A percentile compares a stretch with the other conserved stretches of the same genome.
Conservation (phyloP, 164 flowering plant genomes). For the Vitis riparia region DNA sequence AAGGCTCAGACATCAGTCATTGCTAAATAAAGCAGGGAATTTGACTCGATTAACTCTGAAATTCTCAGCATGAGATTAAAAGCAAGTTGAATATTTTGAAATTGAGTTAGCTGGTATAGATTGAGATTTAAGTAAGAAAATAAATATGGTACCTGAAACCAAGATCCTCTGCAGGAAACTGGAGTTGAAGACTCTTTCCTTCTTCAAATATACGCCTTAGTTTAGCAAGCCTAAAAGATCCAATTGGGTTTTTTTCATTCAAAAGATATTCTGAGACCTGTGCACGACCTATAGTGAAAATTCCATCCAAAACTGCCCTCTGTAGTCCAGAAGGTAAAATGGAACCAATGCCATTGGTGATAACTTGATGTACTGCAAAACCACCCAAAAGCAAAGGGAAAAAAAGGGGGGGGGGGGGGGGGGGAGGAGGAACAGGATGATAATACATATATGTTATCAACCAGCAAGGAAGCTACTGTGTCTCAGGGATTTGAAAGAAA, state of each 20-base stretch:
- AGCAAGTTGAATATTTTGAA: not conserved
- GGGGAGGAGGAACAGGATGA: no score
- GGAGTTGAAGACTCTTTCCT: conserved; percentile 98
- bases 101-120: not conserved
- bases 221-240: conserved; percentile 77
- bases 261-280: conserved; percentile 74
- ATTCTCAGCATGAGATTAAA: no score
- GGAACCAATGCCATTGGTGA: conserved; percentile 63
- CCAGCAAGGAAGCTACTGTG: not conserved
- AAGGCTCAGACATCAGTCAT: no score
- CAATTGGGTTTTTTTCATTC: conserved; percentile 77
- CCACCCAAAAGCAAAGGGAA: not conserved
- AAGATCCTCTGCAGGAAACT: conserved; percentile 98
- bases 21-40: no score
- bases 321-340: conserved; percentile 74
- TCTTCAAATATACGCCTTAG: conserved; percentile 74
- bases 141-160: conserved; percentile 72
- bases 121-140: not conserved
- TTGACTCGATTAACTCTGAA: no score
- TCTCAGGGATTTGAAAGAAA: not conserved
- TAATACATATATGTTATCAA: no score
- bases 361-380: conserved; percentile 67
- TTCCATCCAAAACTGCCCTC: conserved; percentile 68
- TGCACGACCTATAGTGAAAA: conserved; percentile 76
- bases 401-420: no score